Evolutionary conservation across 1,284 basidiomycete genomes (phyloP).

Genomic region (Vanrija humicola): DNA sequence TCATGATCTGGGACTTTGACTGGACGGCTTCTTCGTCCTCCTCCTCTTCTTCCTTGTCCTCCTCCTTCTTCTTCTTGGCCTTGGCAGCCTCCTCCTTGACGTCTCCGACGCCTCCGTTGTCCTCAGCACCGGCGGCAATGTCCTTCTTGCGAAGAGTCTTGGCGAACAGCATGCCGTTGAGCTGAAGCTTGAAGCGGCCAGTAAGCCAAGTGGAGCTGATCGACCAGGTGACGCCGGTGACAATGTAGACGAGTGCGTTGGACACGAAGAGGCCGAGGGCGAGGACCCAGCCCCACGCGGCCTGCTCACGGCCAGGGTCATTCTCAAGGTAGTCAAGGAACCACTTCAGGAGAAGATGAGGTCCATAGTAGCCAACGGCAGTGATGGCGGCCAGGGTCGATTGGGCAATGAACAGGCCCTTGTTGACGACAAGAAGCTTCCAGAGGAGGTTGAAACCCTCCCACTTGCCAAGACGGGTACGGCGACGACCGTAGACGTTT

Average conservation of each 20-base stretch:
- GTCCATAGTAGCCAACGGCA: conserved; percentile 69
- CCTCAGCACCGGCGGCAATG: conserved; percentile 54
- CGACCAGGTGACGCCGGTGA: conserved; percentile 45
- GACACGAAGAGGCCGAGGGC: conserved; percentile 61
- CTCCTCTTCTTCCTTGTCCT: conserved; percentile 49
- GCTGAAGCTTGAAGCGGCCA: conserved; percentile 65
- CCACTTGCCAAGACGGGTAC: conserved; percentile 25
- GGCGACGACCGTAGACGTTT: conserved; percentile 35
- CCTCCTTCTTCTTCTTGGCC: conserved; percentile 32
- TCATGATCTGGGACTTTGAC: conserved; percentile 82
- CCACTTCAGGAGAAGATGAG: conserved; percentile 68
- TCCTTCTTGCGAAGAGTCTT: conserved; percentile 89
- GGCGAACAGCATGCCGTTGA: conserved; percentile 79
- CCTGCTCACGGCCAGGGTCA: conserved; percentile 52
- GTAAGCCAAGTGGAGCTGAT: conserved; percentile 43
- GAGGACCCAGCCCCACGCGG: conserved; percentile 52
- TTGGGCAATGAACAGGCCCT: conserved; percentile 46
- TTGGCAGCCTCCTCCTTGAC: conserved; percentile 34
- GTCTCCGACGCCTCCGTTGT: conserved; percentile 24
- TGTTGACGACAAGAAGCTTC: conserved; percentile 46
- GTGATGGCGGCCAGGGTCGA: conserved; percentile 59
- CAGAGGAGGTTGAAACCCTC: conserved; percentile 46
- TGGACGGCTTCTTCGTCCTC: conserved; percentile 71
- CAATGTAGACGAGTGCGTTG: conserved; percentile 57
- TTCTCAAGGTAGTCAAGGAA: conserved; percentile 70